Percentiles rank a stretch among this genome's conserved stretches.
phyloP scores from a whole-genome alignment of 2,329 filamentous ascomycete genomes.

The Aaosphaeria pasadenensis region DNA sequence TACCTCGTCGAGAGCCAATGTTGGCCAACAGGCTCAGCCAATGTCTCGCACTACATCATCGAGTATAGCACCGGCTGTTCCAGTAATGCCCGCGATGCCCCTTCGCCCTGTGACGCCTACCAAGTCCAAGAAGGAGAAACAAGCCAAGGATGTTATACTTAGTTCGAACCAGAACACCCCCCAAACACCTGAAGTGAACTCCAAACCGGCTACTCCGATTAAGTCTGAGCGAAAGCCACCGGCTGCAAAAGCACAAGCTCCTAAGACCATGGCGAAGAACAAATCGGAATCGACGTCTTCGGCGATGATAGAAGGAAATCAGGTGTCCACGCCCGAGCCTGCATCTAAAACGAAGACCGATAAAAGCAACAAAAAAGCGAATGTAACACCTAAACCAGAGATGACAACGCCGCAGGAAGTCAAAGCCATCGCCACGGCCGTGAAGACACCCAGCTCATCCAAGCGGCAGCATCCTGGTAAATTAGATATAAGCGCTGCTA shows the following conservation, averaged over 20 bases:
- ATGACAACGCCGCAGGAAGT: background rate
- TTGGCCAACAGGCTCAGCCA: slow-evolving; percentile 2
- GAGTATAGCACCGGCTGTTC: slow-evolving; percentile 35
- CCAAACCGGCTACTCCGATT: slow-evolving; percentile 18
- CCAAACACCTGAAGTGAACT: background rate
- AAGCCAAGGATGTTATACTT: background rate
- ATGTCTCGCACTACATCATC: slow-evolving; percentile 33
- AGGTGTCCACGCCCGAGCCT: no score
- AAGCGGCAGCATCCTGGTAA: slow-evolving; percentile 46
- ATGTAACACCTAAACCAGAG: background rate
- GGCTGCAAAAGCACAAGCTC: background rate
- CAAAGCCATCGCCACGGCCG: background rate
- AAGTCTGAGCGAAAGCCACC: slow-evolving; percentile 18
- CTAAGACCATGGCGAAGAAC: no score
- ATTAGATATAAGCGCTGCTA: slow-evolving; percentile 45
- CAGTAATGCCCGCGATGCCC: slow-evolving; percentile 39
- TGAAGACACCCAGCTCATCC: slow-evolving; percentile 8
- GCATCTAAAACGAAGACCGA: no score
- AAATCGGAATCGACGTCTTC: no score
- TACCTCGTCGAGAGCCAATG: slow-evolving; percentile 14
- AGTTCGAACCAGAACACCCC: no score
- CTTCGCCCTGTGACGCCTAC: slow-evolving; percentile 25
- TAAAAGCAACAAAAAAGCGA: no score
- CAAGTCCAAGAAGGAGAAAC: slow-evolving; percentile 13
- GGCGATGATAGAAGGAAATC: no score